Evolutionary conservation across 2,329 filamentous ascomycete genomes (phyloP).

Genomic region (Fusarium sp.): DNA sequence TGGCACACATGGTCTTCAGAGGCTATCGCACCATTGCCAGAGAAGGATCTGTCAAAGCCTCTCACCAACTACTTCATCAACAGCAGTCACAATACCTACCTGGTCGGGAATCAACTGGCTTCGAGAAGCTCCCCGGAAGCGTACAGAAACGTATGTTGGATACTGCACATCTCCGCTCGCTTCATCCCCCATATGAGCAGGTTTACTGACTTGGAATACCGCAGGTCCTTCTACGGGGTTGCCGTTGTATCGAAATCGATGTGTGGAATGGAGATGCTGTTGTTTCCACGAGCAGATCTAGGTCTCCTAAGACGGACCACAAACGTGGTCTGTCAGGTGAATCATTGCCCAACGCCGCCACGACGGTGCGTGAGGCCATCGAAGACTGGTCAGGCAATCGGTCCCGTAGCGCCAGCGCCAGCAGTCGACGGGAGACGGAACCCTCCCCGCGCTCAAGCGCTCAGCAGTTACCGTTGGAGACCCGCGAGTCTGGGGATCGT

Average conservation of each 20-base stretch:
- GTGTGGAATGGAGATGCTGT: conserved; percentile 80
- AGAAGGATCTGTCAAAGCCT: conserved; percentile 69
- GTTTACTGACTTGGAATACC: not conserved
- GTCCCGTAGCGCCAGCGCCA: conserved; percentile 53
- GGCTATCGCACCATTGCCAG: conserved; percentile 54
- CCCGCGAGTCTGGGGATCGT: conserved; percentile 48
- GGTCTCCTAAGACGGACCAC: conserved; percentile 54
- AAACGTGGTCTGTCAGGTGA: conserved; percentile 57
- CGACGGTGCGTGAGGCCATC: conserved; percentile 51
- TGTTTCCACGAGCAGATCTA: conserved; percentile 48
- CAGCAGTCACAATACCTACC: conserved; percentile 93
- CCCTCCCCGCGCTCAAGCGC: conserved; percentile 46
- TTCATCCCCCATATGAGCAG: not conserved
- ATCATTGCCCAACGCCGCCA: conserved; percentile 56
- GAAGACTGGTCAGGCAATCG: conserved; percentile 47
- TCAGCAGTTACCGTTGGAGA: conserved; percentile 40
- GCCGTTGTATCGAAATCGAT: conserved; percentile 92
- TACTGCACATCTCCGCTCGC: not conserved
- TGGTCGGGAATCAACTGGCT: conserved; percentile 84
- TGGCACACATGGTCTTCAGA: conserved; percentile 56
- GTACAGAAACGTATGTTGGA: conserved; percentile 73
- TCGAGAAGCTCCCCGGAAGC: conserved; percentile 78
- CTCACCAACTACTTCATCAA: conserved; percentile 93
- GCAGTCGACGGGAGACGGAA: conserved; percentile 46
- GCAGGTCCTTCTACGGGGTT: conserved; percentile 76